phyloP scores from a whole-genome alignment of 2,329 filamentous ascomycete species.

The Cladosporium sp. region DNA sequence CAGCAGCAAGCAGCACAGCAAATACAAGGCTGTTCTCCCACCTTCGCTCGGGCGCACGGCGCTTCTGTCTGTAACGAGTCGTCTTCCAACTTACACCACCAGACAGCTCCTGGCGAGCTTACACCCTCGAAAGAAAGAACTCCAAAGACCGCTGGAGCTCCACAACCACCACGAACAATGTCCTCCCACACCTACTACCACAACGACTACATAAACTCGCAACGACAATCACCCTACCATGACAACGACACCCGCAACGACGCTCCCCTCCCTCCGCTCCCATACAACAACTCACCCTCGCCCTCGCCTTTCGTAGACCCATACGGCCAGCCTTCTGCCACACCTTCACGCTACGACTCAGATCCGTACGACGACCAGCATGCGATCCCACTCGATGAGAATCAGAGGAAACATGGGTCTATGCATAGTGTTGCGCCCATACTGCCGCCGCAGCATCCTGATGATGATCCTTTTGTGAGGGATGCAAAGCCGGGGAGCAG shows the following conservation, averaged over 20 bases:
- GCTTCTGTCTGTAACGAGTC: neutral
- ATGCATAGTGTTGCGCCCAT: slow-evolving; percentile 34
- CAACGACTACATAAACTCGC: slow-evolving; percentile 29
- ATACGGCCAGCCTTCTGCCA: slow-evolving; percentile 23
- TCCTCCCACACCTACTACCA: slow-evolving; percentile 61
- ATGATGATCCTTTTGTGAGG: slow-evolving; percentile 37
- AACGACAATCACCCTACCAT: slow-evolving; percentile 28
- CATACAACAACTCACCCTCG: slow-evolving; percentile 20
- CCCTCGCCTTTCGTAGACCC: slow-evolving; percentile 32
- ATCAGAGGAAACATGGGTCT: slow-evolving; percentile 36
- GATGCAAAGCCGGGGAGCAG: slow-evolving; percentile 28
- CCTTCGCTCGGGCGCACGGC: neutral
- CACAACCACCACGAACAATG: slow-evolving; percentile 30
- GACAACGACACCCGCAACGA: slow-evolving; percentile 37
- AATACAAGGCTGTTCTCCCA: neutral
- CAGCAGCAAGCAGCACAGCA: neutral
- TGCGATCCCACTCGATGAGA: slow-evolving; percentile 43
- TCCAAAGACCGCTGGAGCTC: too few species aligned
- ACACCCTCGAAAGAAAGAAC: neutral
- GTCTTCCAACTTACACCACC: neutral
- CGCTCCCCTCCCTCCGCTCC: slow-evolving; percentile 31
- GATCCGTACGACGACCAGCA: slow-evolving; percentile 48
- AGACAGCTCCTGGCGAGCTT: neutral
- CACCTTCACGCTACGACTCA: slow-evolving; percentile 28
- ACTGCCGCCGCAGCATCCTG: slow-evolving; percentile 30